Evolutionary conservation across 371 early-diverging fungal genomes (phyloP), one percentile per base, ranked within the genome.

Genomic region (Mucor mucedo): DNA sequence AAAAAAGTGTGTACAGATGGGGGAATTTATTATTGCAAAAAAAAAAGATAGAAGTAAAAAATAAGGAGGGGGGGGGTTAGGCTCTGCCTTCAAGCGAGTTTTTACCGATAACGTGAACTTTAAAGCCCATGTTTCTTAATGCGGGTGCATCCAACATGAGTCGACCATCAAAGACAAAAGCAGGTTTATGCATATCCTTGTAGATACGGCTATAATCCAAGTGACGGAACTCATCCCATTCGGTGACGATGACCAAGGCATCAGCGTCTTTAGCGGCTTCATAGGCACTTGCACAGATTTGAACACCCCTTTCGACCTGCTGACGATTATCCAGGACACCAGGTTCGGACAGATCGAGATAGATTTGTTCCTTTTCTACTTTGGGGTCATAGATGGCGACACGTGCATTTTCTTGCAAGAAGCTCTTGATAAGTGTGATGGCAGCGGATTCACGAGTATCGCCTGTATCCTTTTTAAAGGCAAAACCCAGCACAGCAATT

Each of bases 361-460:
- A 82, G 69, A 97, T 93, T 73, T 95, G 95, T 65, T 87, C 83
- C n/a, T 69, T 75, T 40, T 84, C 82, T 21, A 95, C 97, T 86
- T 95, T 93, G 62, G 98, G 98, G 68, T 97, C 98, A 73, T 94
- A 95, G 65, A 97, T 86, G 47, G 84, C 78, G 53, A 97, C 78
- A 39, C 79, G 78, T 21, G 96, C 96, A 45, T 85, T 88, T 70
- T 93, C 93, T 71, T 89, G 84, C 55, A 95, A 78, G 48, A 96
- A 89, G 72, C 87, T 86, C 76, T 91, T 88, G 78, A 87, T 84
- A 54, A 97, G 75, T 4, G 89, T 86, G 56, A 94, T 94, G 48
- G 98, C 95, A 38, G 98, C 93, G 45, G 94, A 92, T 82, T 95
- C 95, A 65, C 97, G 88, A 38, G 98, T 93, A 76, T 97, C 98